These are phyloP conservation scores for Naganishia liquefaciens DNA, from an alignment of 1,284 basidiomycete species.

Conservation along the genomic window DNA sequence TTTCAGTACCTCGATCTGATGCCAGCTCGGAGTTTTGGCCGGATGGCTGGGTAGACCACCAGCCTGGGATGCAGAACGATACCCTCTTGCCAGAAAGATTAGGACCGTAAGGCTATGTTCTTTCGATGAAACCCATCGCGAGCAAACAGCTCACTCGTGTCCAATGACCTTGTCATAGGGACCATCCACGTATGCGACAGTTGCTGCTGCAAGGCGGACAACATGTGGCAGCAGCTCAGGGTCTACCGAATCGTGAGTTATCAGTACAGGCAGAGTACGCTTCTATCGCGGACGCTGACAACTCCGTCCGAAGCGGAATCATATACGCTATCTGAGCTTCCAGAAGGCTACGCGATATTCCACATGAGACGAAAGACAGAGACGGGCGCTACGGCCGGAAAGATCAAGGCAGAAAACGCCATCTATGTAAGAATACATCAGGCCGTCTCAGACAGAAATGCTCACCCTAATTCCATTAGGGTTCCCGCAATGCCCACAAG, in stretches of 20 bases:
- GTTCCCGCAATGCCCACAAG: constrained; percentile 10
- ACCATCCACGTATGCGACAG: constrained; percentile 14
- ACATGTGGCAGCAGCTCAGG: background rate
- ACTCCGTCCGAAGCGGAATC: constrained; percentile 2
- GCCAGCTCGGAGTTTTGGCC: constrained; percentile 19
- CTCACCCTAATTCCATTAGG: background rate
- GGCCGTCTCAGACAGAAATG: too few relatives aligned
- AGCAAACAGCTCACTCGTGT: background rate
- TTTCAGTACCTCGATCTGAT: constrained; percentile 8
- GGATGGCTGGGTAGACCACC: constrained; percentile 4
- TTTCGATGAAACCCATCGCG: background rate
- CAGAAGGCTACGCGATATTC: constrained; percentile 19
- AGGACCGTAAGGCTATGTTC: constrained; percentile 14
- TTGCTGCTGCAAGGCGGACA: constrained; percentile 5
- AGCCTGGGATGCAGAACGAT: constrained; percentile 21
- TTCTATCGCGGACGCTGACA: too few relatives aligned
- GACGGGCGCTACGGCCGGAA: constrained; percentile 6
- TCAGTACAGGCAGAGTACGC: background rate
- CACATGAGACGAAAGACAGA: constrained; percentile 19
- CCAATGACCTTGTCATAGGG: background rate
- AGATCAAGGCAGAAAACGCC: constrained; percentile 13
- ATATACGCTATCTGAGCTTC: constrained; percentile 2
- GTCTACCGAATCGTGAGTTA: constrained; percentile 13
- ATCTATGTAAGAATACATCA: constrained; percentile 7
- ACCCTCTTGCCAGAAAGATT: constrained; percentile 13